These are phyloP conservation scores for Paraphoma sp. DNA, from an alignment of 2,329 filamentous ascomycete genomes.

Conservation along the genomic window DNA sequence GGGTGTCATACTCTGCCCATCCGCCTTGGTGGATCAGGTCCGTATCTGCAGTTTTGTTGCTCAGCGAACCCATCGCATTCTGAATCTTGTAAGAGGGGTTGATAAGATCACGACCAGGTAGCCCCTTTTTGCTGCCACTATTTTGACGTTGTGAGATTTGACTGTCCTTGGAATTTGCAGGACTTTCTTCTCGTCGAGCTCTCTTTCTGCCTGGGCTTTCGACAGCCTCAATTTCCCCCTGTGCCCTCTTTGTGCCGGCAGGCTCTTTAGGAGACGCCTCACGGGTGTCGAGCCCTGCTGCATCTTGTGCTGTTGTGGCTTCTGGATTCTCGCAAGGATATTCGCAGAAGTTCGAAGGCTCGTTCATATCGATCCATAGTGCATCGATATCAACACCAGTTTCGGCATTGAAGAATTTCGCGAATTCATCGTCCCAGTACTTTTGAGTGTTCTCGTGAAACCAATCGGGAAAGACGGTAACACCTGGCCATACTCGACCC, in stretches of 20 bases:
- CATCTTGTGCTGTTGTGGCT: slow-evolving; percentile 30
- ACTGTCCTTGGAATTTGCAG: neutral
- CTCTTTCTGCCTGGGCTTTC: neutral
- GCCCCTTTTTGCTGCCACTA: slow-evolving; percentile 58
- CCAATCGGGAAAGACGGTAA: slow-evolving; percentile 78
- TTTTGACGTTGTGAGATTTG: slow-evolving; percentile 11
- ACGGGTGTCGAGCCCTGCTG: neutral
- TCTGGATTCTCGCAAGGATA: slow-evolving; percentile 56
- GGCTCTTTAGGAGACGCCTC: neutral
- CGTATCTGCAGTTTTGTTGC: slow-evolving; percentile 64
- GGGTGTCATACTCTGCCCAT: slow-evolving; percentile 73
- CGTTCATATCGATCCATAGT: slow-evolving; percentile 51
- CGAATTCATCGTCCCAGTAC: slow-evolving; percentile 76
- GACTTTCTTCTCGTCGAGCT: neutral
- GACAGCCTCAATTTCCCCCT: neutral
- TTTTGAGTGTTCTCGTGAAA: slow-evolving; percentile 67
- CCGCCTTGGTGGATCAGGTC: slow-evolving; percentile 72
- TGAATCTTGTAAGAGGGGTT: slow-evolving; percentile 70
- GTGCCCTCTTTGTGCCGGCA: neutral
- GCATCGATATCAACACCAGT: slow-evolving; percentile 77
- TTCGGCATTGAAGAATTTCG: slow-evolving; percentile 67
- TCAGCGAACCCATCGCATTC: slow-evolving; percentile 58
- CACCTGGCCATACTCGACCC: slow-evolving; percentile 79
- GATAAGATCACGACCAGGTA: slow-evolving; percentile 68
- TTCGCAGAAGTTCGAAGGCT: slow-evolving; percentile 42